These are phyloP conservation scores for Penicillium sp. DNA, from an alignment of 2,329 filamentous ascomycete genomes.

Conservation along the genomic window DNA sequence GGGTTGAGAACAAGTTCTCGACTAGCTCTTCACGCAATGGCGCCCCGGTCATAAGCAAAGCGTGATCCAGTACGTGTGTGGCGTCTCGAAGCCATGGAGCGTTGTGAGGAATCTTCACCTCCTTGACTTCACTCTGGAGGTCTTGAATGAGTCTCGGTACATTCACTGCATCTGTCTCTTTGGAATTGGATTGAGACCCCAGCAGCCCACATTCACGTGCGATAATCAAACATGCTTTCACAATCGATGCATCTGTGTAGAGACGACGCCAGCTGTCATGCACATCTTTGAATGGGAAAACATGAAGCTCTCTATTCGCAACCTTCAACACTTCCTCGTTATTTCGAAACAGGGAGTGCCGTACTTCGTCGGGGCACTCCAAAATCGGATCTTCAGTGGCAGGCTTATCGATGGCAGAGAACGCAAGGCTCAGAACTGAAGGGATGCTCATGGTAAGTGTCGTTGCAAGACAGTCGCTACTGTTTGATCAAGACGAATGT, in stretches of 20 bases:
- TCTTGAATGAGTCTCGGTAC: slow-evolving; percentile 11
- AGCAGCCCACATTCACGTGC: slow-evolving; percentile 20
- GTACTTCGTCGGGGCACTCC: slow-evolving; percentile 28
- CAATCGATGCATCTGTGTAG: slow-evolving; percentile 53
- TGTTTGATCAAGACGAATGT: no score
- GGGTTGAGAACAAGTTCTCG: slow-evolving; percentile 30
- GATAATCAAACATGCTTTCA: slow-evolving; percentile 37
- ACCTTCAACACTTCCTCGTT: slow-evolving; percentile 42
- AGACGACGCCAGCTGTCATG: slow-evolving; percentile 51
- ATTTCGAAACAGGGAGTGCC: slow-evolving; percentile 22
- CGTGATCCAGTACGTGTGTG: slow-evolving; percentile 65
- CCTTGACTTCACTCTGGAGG: slow-evolving; percentile 4
- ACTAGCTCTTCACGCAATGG: slow-evolving; percentile 48
- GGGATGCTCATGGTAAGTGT: slow-evolving; percentile 18
- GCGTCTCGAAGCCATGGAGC: slow-evolving; percentile 50
- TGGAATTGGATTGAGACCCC: not conserved
- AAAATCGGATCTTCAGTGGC: slow-evolving; percentile 31
- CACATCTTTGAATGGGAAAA: slow-evolving; percentile 53
- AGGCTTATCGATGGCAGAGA: slow-evolving; percentile 26
- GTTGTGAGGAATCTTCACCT: slow-evolving; percentile 16
- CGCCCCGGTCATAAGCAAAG: slow-evolving; percentile 67
- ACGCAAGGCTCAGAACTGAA: slow-evolving; percentile 17
- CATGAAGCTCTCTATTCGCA: slow-evolving; percentile 49
- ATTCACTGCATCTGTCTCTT: slow-evolving; percentile 3
- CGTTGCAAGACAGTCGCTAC: not conserved